Conservation (phyloP, 345 rosid species). For the Camelina laxa region DNA sequence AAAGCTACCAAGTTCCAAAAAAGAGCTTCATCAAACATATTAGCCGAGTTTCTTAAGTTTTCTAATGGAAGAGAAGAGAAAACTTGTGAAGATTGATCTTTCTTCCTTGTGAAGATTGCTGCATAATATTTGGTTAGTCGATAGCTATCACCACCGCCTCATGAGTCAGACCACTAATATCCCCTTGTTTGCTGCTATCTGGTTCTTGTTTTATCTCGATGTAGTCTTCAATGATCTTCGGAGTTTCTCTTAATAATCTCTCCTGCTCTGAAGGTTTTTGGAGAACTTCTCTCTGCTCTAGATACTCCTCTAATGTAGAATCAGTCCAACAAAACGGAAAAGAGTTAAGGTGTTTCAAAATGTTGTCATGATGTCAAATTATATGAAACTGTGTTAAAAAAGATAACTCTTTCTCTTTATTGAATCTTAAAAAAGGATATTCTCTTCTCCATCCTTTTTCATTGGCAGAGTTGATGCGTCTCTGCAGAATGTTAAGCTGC, state of each 20-base stretch:
- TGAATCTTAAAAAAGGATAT: slow-evolving; percentile 39
- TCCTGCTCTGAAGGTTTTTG: slow-evolving; percentile 43
- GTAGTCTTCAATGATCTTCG: slow-evolving; percentile 38
- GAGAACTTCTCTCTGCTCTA: slow-evolving; percentile 43
- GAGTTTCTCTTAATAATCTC: slow-evolving; percentile 32
- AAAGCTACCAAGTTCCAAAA: slow-evolving; percentile 15
- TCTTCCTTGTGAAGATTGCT: neutral
- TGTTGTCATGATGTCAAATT: neutral
- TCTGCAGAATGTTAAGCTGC: slow-evolving; percentile 40
- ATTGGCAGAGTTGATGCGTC: slow-evolving; percentile 39
- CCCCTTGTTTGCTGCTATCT: slow-evolving; percentile 23
- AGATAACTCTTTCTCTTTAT: neutral
- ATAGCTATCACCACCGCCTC: slow-evolving; percentile 18
- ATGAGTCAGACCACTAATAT: slow-evolving; percentile 3
- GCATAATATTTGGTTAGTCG: slow-evolving; percentile 14
- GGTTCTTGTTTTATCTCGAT: slow-evolving; percentile 29
- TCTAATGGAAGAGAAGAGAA: too few relatives aligned
- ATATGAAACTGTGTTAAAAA: slow-evolving; percentile 3
- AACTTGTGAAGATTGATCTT: neutral
- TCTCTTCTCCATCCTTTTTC: slow-evolving; percentile 47
- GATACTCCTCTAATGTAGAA: slow-evolving; percentile 38
- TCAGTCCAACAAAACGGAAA: neutral
- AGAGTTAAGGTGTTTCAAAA: slow-evolving; percentile 38
- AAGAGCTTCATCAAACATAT: neutral
- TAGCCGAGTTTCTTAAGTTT: slow-evolving; percentile 21